These are phyloP conservation scores for Cladosporium velox DNA, from an alignment of 2,329 filamentous ascomycete genomes.

Conservation along the genomic window DNA sequence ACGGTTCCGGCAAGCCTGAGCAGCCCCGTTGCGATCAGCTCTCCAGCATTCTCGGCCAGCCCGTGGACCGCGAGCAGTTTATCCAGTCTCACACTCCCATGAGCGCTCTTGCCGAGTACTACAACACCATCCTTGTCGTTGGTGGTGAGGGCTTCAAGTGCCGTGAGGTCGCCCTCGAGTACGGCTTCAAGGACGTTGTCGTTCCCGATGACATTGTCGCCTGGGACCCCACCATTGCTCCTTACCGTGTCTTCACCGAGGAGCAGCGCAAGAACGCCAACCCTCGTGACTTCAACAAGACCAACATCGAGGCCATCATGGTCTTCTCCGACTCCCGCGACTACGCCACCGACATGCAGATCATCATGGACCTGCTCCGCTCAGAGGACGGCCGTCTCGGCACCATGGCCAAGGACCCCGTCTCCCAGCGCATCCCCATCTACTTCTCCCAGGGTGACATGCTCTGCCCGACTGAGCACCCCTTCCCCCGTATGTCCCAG, in stretches of 20 bases:
- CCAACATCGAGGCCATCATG: slow-evolving; percentile 72
- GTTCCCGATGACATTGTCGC: slow-evolving; percentile 74
- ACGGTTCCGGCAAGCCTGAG: slow-evolving; percentile 73
- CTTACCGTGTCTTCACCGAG: slow-evolving; percentile 67
- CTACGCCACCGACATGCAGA: slow-evolving; percentile 74
- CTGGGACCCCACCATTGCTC: slow-evolving; percentile 68
- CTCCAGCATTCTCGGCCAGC: slow-evolving; percentile 64
- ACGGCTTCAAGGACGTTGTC: slow-evolving; percentile 72
- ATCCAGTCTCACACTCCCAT: slow-evolving; percentile 78
- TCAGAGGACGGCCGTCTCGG: slow-evolving; percentile 67
- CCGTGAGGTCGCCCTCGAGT: slow-evolving; percentile 70
- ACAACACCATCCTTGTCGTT: slow-evolving; percentile 72
- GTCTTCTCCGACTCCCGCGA: slow-evolving; percentile 74
- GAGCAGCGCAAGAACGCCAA: slow-evolving; percentile 67
- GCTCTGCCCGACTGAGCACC: slow-evolving; percentile 56
- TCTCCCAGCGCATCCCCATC: slow-evolving; percentile 68
- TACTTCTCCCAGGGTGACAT: slow-evolving; percentile 70
- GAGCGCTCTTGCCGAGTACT: slow-evolving; percentile 74
- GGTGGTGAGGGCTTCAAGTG: slow-evolving; percentile 75
- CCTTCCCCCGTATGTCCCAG: slow-evolving; percentile 69
- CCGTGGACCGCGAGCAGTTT: slow-evolving; percentile 71
- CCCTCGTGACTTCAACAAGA: slow-evolving; percentile 70
- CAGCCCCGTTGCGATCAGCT: slow-evolving; percentile 65
- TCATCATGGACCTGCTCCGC: slow-evolving; percentile 72
- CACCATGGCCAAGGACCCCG: slow-evolving; percentile 66